Percentiles rank a stretch among this genome's conserved stretches.
Evolutionary conservation across 1,284 basidiomycete genomes (phyloP).

Genomic region (Apiotrichum domesticum): DNA sequence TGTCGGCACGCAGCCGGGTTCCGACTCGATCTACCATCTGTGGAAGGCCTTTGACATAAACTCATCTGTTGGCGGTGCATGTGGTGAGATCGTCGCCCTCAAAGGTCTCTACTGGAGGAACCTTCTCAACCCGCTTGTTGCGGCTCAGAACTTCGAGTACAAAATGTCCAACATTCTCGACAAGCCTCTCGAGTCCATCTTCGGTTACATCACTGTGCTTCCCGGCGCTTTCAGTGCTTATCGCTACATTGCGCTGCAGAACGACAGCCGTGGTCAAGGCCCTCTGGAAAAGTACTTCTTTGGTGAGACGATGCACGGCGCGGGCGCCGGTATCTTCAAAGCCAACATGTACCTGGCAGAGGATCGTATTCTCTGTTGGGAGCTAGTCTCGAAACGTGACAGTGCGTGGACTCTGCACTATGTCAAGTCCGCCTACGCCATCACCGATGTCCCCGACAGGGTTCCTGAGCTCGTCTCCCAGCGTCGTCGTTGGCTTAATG

Average conservation of each 20-base stretch:
- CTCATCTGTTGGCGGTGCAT: slow-evolving; percentile 90
- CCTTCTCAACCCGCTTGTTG: slow-evolving; percentile 71
- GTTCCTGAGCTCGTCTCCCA: slow-evolving; percentile 88
- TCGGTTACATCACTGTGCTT: slow-evolving; percentile 87
- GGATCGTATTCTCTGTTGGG: slow-evolving; percentile 77
- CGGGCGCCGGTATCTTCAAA: slow-evolving; percentile 83
- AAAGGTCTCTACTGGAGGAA: slow-evolving; percentile 75
- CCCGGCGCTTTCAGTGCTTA: slow-evolving; percentile 94
- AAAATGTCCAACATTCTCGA: slow-evolving; percentile 93
- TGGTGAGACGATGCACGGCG: slow-evolving; percentile 88
- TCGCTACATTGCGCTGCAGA: slow-evolving; percentile 81
- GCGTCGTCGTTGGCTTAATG: slow-evolving; percentile 91
- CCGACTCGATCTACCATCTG: slow-evolving; percentile 83
- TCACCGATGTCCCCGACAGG: slow-evolving; percentile 87
- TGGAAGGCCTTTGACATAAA: slow-evolving; percentile 98
- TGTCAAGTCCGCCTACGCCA: slow-evolving; percentile 83
- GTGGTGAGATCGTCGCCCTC: slow-evolving; percentile 89
- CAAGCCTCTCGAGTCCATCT: slow-evolving; percentile 71
- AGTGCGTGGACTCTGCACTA: slow-evolving; percentile 87
- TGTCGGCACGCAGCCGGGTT: slow-evolving; percentile 87
- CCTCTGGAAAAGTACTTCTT: slow-evolving; percentile 92
- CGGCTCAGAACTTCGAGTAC: slow-evolving; percentile 61
- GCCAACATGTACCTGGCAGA: slow-evolving; percentile 95
- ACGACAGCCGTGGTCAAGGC: slow-evolving; percentile 61
- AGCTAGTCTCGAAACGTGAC: slow-evolving; percentile 80